Base-by-base conservation (phyloP, 805 yeast genomes). In the Ogataea corticis region DNA sequence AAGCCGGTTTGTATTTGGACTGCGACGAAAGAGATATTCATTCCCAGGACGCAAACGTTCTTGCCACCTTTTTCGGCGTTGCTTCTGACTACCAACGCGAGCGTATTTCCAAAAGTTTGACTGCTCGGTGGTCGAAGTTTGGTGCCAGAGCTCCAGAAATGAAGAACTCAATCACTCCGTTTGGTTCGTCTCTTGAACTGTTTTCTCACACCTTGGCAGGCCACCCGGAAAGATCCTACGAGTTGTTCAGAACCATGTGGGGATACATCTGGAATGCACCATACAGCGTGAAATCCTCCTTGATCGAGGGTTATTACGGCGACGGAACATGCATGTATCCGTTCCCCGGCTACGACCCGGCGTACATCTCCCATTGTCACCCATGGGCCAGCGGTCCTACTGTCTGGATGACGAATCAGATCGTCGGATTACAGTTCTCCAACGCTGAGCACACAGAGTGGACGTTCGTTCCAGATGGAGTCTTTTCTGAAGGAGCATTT, bases 231-330 rank as follows among this genome's bases (percentile, higher is more conserved):
- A 28, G 40, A 11, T 37, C 40, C 9, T 37, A 37, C 25, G 40
- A 37, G 23, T 21, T 37, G 15, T 37, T 37, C 32, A n/a, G 40
- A n/a, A 37, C 40, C 21, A 37, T 37, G 40, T 37, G 40, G 40
- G 40, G 40, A 12, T 37, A 37, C 32, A 37, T 37, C 2, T 37
- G 40, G 40, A 37, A 37, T 16, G 31, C 40, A 3, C 40, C 40
- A 3, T 37, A 37, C 40, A 37, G 40, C 14, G 40, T 37, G n/a
- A 15, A 17, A 21, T 37, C 40, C 2, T 37, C 40, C 11, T 18
- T 37, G 14, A 37, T 37, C 32, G 40, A 37, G 32, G 40, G 40
- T 21, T 37, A 37, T 15, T 15, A 2, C 25, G 40, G 40, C 10
- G 40, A 37, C 32, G 40, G 40, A 10, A 17, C 40, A 2, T 37